These are phyloP conservation scores for Begonia fuchsioides DNA, from an alignment of 306 rosid genomes.

Conservation along the genomic window DNA sequence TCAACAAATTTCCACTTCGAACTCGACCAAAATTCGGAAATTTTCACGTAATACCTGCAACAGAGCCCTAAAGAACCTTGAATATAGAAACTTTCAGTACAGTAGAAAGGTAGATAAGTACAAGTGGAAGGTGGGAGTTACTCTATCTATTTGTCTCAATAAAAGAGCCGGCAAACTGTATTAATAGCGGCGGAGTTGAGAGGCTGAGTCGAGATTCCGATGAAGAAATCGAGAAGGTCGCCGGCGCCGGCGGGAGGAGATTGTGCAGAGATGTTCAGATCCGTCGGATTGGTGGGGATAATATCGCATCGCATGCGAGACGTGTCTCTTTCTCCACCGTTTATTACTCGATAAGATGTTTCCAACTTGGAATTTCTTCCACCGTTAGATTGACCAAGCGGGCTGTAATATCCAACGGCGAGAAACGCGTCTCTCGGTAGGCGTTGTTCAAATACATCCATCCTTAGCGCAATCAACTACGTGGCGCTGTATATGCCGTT, in stretches of 20 bases:
- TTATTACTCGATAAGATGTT: conserved; percentile 14
- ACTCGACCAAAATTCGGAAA: neutral
- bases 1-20: neutral
- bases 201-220: conserved; percentile 6
- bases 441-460: too few species aligned
- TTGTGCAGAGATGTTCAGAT: conserved; percentile 14
- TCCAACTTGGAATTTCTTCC: conserved; percentile 4
- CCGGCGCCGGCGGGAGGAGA: conserved; percentile 3
- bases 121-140: too few species aligned
- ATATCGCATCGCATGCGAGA: conserved; percentile 20
- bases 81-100: too few species aligned
- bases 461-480: too few species aligned
- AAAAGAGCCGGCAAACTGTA: neutral
- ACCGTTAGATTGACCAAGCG: conserved; percentile 12
- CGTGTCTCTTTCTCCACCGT: conserved; percentile 23
- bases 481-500: too few species aligned
- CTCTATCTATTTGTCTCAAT: neutral
- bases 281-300: conserved; percentile 37
- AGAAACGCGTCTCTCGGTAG: neutral
- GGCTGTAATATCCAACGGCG: neutral
- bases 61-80: too few species aligned
- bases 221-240: conserved; percentile 1
- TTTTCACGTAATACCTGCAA: too few species aligned
- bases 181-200: neutral
- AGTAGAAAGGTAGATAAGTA: too few species aligned